Percentiles rank a stretch among this genome's conserved stretches.
These are phyloP conservation scores for Lachancea thermotolerans DNA, from an alignment of 805 yeast genomes.

Conservation along the genomic window DNA sequence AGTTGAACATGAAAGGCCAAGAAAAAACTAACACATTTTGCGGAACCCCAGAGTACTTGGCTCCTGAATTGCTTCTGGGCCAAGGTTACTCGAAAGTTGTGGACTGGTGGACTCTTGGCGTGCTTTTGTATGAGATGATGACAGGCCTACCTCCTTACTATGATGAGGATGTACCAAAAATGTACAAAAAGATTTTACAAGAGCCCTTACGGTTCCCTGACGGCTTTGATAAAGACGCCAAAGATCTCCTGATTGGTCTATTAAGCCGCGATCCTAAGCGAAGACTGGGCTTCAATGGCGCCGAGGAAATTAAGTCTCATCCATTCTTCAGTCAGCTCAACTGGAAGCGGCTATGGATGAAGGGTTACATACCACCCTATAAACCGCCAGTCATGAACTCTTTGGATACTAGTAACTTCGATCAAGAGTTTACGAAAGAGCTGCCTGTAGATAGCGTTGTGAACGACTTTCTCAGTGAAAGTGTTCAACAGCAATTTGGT, in stretches of 20 bases:
- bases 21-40: constrained; percentile 91
- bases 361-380: constrained; percentile 91
- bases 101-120: constrained; percentile 99
- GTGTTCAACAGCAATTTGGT: constrained; percentile 96
- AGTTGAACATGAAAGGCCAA: constrained; percentile 84
- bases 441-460: constrained; percentile 94
- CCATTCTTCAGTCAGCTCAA: constrained; percentile 83
- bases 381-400: constrained; percentile 85
- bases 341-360: constrained; percentile 75
- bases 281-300: constrained; percentile 74
- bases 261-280: constrained; percentile 78
- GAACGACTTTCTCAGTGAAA: constrained; percentile 82
- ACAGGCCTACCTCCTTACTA: constrained; percentile 97
- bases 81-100: constrained; percentile 94
- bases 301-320: constrained; percentile 76
- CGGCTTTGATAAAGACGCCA: constrained; percentile 79
- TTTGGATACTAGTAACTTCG: constrained; percentile 89
- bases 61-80: constrained; percentile 87
- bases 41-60: constrained; percentile 96
- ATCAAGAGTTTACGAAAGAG: constrained; percentile 85
- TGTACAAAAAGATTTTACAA: constrained; percentile 90
- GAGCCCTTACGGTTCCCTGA: constrained; percentile 86
- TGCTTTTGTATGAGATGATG: constrained; percentile 87
- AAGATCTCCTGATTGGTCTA: constrained; percentile 66
- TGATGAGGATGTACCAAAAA: constrained; percentile 85